Evolutionary conservation across 345 rosid genomes (phyloP), one percentile per base, ranked within the genome.

Genomic region (Rhodomyrtus tomentosa): DNA sequence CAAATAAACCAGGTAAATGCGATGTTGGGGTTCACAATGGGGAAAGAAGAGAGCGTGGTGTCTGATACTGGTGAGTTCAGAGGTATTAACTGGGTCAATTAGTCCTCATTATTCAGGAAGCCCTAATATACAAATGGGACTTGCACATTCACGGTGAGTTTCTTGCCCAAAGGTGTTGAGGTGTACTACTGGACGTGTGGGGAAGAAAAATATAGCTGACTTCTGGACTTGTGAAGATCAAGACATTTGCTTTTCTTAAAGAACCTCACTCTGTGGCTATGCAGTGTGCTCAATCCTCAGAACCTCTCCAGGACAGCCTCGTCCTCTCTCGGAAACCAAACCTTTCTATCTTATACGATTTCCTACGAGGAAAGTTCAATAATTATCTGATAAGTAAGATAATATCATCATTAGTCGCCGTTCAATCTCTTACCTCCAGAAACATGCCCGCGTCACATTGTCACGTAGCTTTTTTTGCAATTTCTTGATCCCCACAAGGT

Each of bases 11-110:
- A 29, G 27, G 74, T 49, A 10, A 88, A 15, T 12, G 55, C 8
- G 55, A 42, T 82, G 84, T 50, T 83, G 83, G 87, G 81, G 81
- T 84, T 85, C 51, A 27, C 72, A 83, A 5, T 7, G 58, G 58
- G 82, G 54, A 82, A 87, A 68, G 45, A 36, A 68, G 24, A 18
- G 2, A 36, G 45, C 21, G 25, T 45, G 38, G 79, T 8, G 6
- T 36, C 79, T 36, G 45, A 68, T 36, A 68, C 79, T 36, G 79
- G 45, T 68, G 45, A 18, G 45, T 68, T 36, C 45, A 68, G 79
- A 68, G 45, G 45, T 20, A 8, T 68, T 32, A 68, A 68, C 45
- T 68, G 79, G 79, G 79, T 68, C 45, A 68, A 68, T 36, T 40
- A 18, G 45, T 68, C 79, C 79, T 68, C 79, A 36, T 68, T 36